These are phyloP conservation scores for Monilinia fructicola DNA, from an alignment of 2,329 filamentous ascomycete species.

Conservation along the genomic window DNA sequence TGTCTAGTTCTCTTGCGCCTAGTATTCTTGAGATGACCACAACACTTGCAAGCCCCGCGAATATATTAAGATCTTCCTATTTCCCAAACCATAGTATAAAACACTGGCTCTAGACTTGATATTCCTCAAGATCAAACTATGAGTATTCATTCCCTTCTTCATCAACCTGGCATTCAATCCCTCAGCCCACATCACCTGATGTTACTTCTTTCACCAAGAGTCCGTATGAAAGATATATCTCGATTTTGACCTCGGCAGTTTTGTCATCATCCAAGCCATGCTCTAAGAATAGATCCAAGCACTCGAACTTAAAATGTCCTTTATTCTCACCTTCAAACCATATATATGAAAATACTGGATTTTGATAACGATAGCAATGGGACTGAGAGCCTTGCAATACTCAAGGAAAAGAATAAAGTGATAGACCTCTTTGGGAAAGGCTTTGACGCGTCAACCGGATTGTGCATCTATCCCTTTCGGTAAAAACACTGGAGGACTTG, in stretches of 20 bases:
- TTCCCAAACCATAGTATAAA: not conserved
- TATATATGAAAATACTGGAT: not conserved
- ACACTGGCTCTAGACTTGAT: not conserved
- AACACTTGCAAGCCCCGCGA: not conserved
- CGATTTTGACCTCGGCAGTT: not conserved
- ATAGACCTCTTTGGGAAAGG: not conserved
- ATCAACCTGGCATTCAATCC: not conserved
- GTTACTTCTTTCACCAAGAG: not conserved
- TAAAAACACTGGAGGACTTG: not conserved
- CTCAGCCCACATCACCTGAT: not conserved
- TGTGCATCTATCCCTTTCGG: not conserved
- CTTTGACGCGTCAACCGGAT: not conserved
- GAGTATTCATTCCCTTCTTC: not conserved
- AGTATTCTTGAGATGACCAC: too few species aligned
- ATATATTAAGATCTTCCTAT: not conserved
- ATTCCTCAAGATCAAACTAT: not conserved
- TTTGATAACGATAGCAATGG: not conserved
- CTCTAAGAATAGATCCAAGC: not conserved
- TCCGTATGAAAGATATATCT: not conserved
- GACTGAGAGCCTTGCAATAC: not conserved
- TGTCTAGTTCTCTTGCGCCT: too few species aligned
- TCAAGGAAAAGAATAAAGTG: not conserved
- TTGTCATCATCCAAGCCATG: not conserved
- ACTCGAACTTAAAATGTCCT: not conserved
- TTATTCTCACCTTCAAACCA: not conserved